A percentile compares a stretch with the other conserved stretches of the same genome.
Evolutionary conservation across 345 rosid species (phyloP).

Genomic region (Trapa bicornis): DNA sequence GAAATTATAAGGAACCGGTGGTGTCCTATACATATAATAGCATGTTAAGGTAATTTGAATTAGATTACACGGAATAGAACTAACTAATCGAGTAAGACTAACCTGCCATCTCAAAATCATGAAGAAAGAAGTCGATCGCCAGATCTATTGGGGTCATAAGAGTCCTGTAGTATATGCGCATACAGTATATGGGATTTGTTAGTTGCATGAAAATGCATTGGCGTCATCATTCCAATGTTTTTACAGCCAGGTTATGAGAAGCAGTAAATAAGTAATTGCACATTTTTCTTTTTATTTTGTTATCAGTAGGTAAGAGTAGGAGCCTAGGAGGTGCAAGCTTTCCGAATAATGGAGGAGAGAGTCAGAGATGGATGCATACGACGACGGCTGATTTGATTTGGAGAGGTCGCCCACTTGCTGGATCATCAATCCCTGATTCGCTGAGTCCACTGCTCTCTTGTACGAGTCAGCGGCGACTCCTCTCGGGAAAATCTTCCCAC

Average conservation of each 20-base stretch:
- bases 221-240: too few species aligned
- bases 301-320: too few species aligned
- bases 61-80: too few species aligned
- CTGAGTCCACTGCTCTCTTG: constrained; percentile 78
- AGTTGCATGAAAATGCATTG: too few species aligned
- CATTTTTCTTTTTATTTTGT: too few species aligned
- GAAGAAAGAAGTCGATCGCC: constrained; percentile 95
- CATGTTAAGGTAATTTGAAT: too few species aligned
- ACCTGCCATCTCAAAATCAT: constrained; percentile 99
- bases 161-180: constrained; percentile 17
- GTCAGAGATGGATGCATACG: constrained; percentile 23
- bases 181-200: too few species aligned
- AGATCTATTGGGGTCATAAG: constrained; percentile 90
- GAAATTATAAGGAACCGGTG: too few species aligned
- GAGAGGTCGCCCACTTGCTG: constrained; percentile 32
- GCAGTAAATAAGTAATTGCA: too few species aligned
- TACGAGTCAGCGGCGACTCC: constrained; percentile 78
- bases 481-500: constrained; percentile 82
- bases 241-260: too few species aligned
- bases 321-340: too few species aligned
- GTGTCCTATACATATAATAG: too few species aligned
- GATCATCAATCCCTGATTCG: constrained; percentile 44
- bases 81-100: constrained; percentile 4
- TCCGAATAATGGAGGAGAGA: not conserved
- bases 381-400: constrained; percentile 23